These are phyloP conservation scores for Phytopythium helicoides DNA, from an alignment of 352 stramenopile genomes.

Conservation along the genomic window DNA sequence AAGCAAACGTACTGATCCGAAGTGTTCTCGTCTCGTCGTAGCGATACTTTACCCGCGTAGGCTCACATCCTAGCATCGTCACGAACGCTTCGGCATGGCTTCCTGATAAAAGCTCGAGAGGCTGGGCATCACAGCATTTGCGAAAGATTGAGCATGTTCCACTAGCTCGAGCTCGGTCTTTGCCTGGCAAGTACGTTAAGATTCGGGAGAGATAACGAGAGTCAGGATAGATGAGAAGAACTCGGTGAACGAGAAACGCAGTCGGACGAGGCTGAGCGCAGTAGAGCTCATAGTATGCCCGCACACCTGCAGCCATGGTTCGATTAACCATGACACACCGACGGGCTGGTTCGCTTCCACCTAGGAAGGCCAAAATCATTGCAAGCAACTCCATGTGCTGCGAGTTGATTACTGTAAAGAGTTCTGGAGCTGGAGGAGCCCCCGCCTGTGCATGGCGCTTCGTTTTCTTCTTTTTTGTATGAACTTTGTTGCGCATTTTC, in stretches of 20 bases:
- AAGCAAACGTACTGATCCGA: not conserved
- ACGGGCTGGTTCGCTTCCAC: slow-evolving; percentile 19
- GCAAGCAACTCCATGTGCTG: slow-evolving; percentile 22
- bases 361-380: slow-evolving; percentile 39
- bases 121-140: slow-evolving; percentile 17
- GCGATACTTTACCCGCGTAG: not conserved
- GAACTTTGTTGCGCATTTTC: slow-evolving; percentile 28
- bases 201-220: slow-evolving; percentile 16
- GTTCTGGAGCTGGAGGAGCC: slow-evolving; percentile 6
- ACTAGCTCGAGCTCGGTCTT: slow-evolving; percentile 28
- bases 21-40: not conserved
- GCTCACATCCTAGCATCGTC: not conserved
- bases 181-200: slow-evolving; percentile 20
- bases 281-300: slow-evolving; percentile 35
- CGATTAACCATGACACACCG: slow-evolving; percentile 37
- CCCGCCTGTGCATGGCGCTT: not conserved
- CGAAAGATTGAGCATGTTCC: slow-evolving; percentile 28
- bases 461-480: slow-evolving; percentile 27
- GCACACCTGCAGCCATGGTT: slow-evolving; percentile 17
- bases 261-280: slow-evolving; percentile 34
- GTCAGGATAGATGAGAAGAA: slow-evolving; percentile 13
- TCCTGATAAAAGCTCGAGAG: slow-evolving; percentile 20
- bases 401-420: slow-evolving; percentile 21
- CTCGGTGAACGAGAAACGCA: slow-evolving; percentile 27
- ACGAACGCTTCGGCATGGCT: slow-evolving; percentile 13